phyloP scores from a whole-genome alignment of 768 basidiomycete genomes.

The Serendipita sp. region DNA sequence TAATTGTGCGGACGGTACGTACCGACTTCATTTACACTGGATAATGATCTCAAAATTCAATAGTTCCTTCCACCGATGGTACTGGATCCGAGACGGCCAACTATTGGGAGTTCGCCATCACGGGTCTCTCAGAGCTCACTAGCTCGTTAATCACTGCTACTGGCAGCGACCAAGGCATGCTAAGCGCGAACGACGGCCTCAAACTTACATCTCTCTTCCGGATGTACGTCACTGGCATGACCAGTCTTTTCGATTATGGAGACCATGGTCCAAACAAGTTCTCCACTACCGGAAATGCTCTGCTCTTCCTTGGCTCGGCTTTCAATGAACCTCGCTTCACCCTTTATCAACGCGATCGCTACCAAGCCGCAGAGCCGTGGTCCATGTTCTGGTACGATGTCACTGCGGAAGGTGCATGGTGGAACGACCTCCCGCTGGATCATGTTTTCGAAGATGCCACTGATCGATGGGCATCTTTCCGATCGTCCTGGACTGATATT shows the following conservation, averaged over 20 bases:
- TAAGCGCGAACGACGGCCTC: constrained; percentile 54
- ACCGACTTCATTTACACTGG: background rate
- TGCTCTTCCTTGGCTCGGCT: constrained; percentile 23
- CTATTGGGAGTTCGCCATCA: constrained; percentile 92
- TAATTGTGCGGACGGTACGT: constrained; percentile 44
- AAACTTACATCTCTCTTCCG: constrained; percentile 68
- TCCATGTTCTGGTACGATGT: constrained; percentile 32
- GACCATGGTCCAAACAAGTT: constrained; percentile 33
- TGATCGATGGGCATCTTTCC: constrained; percentile 26
- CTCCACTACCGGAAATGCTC: constrained; percentile 28
- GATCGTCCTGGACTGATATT: constrained; percentile 27
- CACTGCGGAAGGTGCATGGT: constrained; percentile 25
- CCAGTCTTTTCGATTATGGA: constrained; percentile 18
- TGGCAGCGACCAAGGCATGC: constrained; percentile 49
- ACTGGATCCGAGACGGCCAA: constrained; percentile 90
- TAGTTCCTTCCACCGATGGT: constrained; percentile 50
- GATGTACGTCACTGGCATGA: constrained; percentile 37
- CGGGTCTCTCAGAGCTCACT: constrained; percentile 77
- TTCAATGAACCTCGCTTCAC: constrained; percentile 25
- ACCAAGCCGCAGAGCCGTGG: constrained; percentile 37
- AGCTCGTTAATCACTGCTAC: constrained; percentile 72
- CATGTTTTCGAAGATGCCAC: constrained; percentile 22
- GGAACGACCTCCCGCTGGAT: constrained; percentile 28
- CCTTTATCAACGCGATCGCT: constrained; percentile 30
- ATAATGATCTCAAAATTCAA: background rate